phyloP scores from a whole-genome alignment of 352 stramenopile species.

The Phytophthora sojae region DNA sequence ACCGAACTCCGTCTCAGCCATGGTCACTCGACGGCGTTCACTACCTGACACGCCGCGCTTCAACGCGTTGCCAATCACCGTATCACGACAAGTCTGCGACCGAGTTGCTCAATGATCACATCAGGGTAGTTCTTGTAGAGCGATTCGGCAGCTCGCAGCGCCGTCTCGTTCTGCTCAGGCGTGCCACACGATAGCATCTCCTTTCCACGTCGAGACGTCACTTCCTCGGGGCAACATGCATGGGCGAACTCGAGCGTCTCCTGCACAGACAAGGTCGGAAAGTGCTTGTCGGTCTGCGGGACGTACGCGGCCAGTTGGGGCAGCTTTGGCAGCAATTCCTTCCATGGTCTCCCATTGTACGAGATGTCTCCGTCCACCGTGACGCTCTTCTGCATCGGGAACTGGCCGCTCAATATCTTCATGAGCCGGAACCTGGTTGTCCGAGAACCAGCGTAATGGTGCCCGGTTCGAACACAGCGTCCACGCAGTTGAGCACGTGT shows the following conservation, averaged over 20 bases:
- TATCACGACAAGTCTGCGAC: slow-evolving; percentile 33
- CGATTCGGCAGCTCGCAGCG: not conserved
- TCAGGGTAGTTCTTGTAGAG: slow-evolving; percentile 36
- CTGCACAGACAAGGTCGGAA: slow-evolving; percentile 35
- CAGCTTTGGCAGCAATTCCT: slow-evolving; percentile 21
- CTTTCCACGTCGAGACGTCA: slow-evolving; percentile 66
- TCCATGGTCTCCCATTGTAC: slow-evolving; percentile 37
- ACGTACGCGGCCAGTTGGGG: slow-evolving; percentile 37
- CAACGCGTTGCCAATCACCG: slow-evolving; percentile 46
- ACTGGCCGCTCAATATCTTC: slow-evolving; percentile 42
- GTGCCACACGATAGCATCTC: slow-evolving; percentile 42
- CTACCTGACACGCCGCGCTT: slow-evolving; percentile 66
- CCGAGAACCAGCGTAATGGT: slow-evolving; percentile 50
- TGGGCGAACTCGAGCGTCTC: slow-evolving; percentile 44
- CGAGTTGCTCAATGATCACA: slow-evolving; percentile 26
- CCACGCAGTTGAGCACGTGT: slow-evolving; percentile 41
- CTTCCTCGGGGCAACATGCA: slow-evolving; percentile 25
- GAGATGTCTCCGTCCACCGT: slow-evolving; percentile 36
- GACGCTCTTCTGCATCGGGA: slow-evolving; percentile 37
- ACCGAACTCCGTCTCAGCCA: slow-evolving; percentile 42
- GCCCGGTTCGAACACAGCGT: slow-evolving; percentile 45
- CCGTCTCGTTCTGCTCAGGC: slow-evolving; percentile 24
- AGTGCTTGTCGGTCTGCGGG: slow-evolving; percentile 37
- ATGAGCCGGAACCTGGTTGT: slow-evolving; percentile 48
- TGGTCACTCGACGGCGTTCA: slow-evolving; percentile 59